Base-by-base conservation (phyloP, 1,284 basidiomycete species). In the Cutaneotrichosporon dermatis region DNA sequence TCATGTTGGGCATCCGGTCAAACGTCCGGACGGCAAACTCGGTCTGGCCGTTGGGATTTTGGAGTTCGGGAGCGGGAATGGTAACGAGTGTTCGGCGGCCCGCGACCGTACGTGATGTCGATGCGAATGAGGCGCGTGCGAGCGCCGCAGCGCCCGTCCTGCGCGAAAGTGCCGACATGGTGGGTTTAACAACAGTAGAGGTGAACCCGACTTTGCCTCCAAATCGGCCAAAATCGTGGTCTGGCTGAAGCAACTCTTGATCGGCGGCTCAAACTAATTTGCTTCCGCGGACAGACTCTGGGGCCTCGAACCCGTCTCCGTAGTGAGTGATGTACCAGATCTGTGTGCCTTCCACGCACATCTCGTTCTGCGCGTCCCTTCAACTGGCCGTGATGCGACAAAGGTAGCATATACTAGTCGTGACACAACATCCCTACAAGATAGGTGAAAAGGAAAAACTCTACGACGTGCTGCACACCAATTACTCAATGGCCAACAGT, bases 1-100 rank as follows among this genome's bases (percentile, higher is more conserved):
- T 52, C 9, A 69, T 49, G 5, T 63, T 62, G 3, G 61, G 56
- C 13, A 69, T 61, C 4, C 39, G 45, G 33, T 64, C 60, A 53
- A 65, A 60, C 4, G 59, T 51, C 10, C 56, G 53, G 41, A 74
- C 51, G 10, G 59, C 53, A 12, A 72, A 58, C n/a, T 59, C 58
- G 25, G 64, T 65, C 9, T 43, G 46, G 41, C 66, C 68, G 10
- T 57, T 59, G 36, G 63, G 53, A 5, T 62, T 48, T 15, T 64
- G 58, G 15, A 67, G 65, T 33, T 57, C 60, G 4, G 70, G 66
- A 45, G 70, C 64, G 25, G 69, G 69, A 52, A 69, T 62, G 8
- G 67, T 67, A 33, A 68, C 37, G 12, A 54, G 4, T 5, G 36
- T 40, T 43, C 55, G 59, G 10, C n/a, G 7, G 10, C 10, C 25